These are phyloP conservation scores for Penicillium flavigenum DNA, from an alignment of 495 filamentous ascomycete genomes.

Conservation along the genomic window DNA sequence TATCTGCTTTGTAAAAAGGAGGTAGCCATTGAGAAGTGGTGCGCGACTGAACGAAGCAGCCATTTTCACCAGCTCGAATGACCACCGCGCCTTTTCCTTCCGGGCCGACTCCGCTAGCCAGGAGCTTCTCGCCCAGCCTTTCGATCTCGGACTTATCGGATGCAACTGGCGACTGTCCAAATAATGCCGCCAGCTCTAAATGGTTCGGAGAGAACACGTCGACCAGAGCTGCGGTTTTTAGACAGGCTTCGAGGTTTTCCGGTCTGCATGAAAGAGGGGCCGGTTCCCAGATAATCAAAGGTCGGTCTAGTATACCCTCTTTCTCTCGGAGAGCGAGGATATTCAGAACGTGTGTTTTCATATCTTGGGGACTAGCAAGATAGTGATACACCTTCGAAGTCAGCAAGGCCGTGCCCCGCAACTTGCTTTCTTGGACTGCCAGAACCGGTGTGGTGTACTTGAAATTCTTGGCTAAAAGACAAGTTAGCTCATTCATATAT, in stretches of 20 bases:
- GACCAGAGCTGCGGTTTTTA: conserved; percentile 25
- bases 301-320: conserved; percentile 15
- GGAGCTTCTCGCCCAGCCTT: conserved; percentile 19
- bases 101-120: conserved; percentile 25
- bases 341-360: conserved; percentile 30
- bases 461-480: conserved; percentile 58
- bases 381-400: conserved; percentile 63
- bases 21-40: conserved; percentile 27
- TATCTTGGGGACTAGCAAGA: conserved; percentile 60
- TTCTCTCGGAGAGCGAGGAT: conserved; percentile 16
- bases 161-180: conserved; percentile 4
- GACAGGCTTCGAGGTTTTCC: conserved; percentile 22
- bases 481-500: conserved; percentile 3
- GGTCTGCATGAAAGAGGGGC: conserved; percentile 29
- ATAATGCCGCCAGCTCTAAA: conserved; percentile 30
- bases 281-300: conserved; percentile 43
- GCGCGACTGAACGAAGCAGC: conserved; percentile 25
- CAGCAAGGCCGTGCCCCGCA: conserved; percentile 13
- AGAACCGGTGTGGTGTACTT: conserved; percentile 65
- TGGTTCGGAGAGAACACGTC: conserved; percentile 44
- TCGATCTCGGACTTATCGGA: conserved; percentile 25
- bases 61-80: conserved; percentile 36
- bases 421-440: conserved; percentile 10
- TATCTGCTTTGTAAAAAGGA: conserved; percentile 24
- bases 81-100: conserved; percentile 22